Evolutionary conservation across 495 filamentous ascomycete genomes (phyloP), one percentile per base, ranked within the genome.

Genomic region (Amniculicola lignicola): DNA sequence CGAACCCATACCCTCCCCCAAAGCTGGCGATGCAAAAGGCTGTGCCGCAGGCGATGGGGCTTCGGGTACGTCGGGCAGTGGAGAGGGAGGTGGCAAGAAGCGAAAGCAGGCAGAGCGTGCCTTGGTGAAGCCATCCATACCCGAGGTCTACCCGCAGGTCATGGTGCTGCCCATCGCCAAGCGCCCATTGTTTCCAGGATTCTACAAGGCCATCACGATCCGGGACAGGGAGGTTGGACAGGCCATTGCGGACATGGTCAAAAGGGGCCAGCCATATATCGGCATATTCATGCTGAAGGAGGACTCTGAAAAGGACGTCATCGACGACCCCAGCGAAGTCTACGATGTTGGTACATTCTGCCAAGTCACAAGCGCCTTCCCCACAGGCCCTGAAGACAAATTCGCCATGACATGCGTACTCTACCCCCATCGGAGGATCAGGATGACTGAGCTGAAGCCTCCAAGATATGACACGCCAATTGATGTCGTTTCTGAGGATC

Each of bases 141-240:
- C 94, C 18, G 94, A 96, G 42, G 84, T 96, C 31, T 99, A 99
- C 69, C 93, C 94, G 18, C 92, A 97, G 66, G 90, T 99, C 42
- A 90, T 99, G 86, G 94, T 94, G 0, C 92, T 99, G 50, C 93
- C 94, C n/a, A 96, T 99, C 62, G 86, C 88, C 4, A 91, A 93
- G 72, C 81, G 94, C 40, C 94, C 93, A 21, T 73, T 99, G 1
- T 99, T 96, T 71, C 94, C 94, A 0, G 94, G 94, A 0, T 99
- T 96, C 73, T 99, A 99, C 74, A 99, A 99, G 69, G 91, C 94
- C 2, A 88, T 99, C 54, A 97, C 93, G 3, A 90, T 99, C 47
- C 85, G 86, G 57, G 89, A 99, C 67, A 87, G 84, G 4, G 86
- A 89, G 60, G 94, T 99, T 19, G 83, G 88, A 25, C 78, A 81